Evolutionary conservation across 2,329 filamentous ascomycete species (phyloP).

Genomic region (Mollisiaceae sp.): DNA sequence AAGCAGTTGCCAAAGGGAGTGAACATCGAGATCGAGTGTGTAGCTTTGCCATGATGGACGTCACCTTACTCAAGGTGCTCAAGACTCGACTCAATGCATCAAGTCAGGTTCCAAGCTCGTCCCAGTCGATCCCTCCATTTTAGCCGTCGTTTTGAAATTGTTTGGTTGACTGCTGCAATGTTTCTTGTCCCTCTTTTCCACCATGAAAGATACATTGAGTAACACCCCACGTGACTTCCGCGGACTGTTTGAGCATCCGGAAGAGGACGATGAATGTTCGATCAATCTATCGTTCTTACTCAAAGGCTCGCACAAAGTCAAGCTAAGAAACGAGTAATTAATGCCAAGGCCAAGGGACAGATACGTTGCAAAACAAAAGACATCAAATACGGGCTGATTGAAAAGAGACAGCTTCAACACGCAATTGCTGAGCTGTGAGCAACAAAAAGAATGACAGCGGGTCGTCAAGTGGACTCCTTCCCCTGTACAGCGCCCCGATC

Average conservation of each 20-base stretch:
- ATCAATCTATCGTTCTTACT: no score
- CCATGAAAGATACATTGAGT: not conserved
- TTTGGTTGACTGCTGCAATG: not conserved
- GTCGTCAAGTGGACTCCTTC: not conserved
- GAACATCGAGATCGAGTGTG: constrained; percentile 88
- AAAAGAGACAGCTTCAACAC: no score
- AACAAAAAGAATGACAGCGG: not conserved
- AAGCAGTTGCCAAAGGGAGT: constrained; percentile 87
- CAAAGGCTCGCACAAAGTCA: no score
- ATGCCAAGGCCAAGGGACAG: no score
- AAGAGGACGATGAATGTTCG: not conserved
- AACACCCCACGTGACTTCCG: not conserved
- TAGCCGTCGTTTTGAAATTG: not conserved
- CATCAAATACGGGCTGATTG: no score
- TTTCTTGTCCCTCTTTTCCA: not conserved
- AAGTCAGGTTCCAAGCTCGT: not conserved
- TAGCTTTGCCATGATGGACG: constrained; percentile 64
- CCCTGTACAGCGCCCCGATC: no score
- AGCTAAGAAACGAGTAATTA: no score
- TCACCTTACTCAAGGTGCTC: not conserved
- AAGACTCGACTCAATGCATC: not conserved
- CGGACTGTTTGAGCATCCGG: not conserved
- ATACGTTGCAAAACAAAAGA: no score
- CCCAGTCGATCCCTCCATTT: not conserved
- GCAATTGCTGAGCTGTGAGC: no score